Conservation (phyloP, 108 stramenopile genomes). For the Aurantiochytrium sp. region DNA sequence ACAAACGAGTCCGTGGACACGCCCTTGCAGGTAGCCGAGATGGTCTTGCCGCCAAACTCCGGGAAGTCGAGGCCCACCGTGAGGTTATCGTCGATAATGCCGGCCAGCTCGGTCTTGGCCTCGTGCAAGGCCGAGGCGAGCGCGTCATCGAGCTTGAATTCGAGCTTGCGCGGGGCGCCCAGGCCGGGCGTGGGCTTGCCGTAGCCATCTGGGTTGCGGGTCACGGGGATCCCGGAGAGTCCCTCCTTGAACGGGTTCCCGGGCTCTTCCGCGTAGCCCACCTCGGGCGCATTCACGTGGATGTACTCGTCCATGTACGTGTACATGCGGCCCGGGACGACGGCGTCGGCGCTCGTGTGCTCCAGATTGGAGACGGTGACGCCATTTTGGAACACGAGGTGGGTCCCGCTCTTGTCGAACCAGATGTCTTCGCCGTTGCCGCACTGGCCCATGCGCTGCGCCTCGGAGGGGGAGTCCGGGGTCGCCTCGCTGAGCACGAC, state of each 20-base stretch:
- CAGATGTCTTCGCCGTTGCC: constrained; percentile 1
- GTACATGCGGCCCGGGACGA: background rate
- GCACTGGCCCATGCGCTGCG: background rate
- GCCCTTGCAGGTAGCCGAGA: background rate
- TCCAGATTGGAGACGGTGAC: background rate
- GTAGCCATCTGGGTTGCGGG: background rate
- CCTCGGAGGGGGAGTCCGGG: background rate
- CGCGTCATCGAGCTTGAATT: background rate
- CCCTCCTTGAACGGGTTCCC: background rate
- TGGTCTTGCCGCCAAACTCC: background rate
- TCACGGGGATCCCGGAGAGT: background rate
- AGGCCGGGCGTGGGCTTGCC: background rate
- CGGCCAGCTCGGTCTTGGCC: background rate
- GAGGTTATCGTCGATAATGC: background rate
- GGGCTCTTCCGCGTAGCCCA: background rate
- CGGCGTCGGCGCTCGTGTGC: constrained; percentile 15
- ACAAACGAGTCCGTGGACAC: background rate
- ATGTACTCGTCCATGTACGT: background rate
- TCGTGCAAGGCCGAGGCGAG: background rate
- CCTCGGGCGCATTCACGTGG: background rate
- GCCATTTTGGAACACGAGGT: background rate
- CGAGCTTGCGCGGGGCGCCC: background rate
- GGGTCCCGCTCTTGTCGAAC: constrained; percentile 18
- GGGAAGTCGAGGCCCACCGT: background rate
- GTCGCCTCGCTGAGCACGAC: background rate